Evolutionary conservation across 768 basidiomycete genomes (phyloP).

Genomic region (Amanita thiersii): DNA sequence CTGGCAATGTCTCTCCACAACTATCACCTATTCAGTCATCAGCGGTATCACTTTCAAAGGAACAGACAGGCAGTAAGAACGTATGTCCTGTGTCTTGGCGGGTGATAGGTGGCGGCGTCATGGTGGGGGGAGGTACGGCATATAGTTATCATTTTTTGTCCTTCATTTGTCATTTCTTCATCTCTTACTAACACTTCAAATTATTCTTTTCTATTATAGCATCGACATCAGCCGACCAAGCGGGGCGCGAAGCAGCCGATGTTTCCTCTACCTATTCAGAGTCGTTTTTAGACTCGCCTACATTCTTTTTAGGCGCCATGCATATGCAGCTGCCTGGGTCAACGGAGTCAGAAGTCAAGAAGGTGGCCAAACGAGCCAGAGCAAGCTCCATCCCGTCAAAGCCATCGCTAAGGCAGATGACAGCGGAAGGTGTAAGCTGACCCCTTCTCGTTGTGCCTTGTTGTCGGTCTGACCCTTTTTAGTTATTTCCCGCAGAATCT

Average conservation of each 20-base stretch:
- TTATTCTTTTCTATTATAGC: too few relatives aligned
- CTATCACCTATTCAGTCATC: neutral
- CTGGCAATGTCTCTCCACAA: neutral
- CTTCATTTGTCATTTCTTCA: too few relatives aligned
- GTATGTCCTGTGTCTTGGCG: conserved; percentile 54
- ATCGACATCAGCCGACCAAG: neutral
- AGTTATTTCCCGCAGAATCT: conserved; percentile 20
- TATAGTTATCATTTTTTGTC: too few relatives aligned
- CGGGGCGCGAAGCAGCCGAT: too few relatives aligned
- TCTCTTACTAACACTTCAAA: too few relatives aligned
- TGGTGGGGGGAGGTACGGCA: conserved; percentile 32
- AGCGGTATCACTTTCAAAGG: conserved; percentile 15
- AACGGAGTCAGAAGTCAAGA: neutral
- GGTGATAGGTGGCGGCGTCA: conserved; percentile 58
- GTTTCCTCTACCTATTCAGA: too few relatives aligned
- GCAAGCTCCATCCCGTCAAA: conserved; percentile 7
- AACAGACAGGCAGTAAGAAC: conserved; percentile 29
- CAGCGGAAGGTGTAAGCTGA: conserved; percentile 14
- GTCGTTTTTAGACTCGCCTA: too few relatives aligned
- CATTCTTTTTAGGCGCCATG: too few relatives aligned
- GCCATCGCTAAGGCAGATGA: conserved; percentile 10
- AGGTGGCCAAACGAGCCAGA: neutral
- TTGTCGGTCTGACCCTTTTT: conserved; percentile 2
- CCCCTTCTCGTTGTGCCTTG: neutral
- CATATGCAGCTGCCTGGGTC: too few relatives aligned